Percentiles rank a stretch among this genome's conserved stretches.
phyloP scores from a whole-genome alignment of 345 rosid species.

The Aquilaria sinensis region DNA sequence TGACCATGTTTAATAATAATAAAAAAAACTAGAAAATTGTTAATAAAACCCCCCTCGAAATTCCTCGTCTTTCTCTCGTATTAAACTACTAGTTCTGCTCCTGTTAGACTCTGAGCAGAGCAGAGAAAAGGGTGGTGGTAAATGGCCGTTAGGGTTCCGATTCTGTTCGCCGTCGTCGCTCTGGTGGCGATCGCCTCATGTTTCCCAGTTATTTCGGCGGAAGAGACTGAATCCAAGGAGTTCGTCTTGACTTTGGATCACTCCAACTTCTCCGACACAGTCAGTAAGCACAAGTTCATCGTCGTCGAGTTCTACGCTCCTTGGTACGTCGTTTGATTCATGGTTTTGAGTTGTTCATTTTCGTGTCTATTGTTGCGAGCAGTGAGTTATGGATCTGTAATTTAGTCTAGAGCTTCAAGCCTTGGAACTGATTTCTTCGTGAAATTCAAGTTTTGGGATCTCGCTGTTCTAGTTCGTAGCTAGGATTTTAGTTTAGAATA shows the following conservation, averaged over 20 bases:
- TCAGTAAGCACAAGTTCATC: constrained; percentile 72
- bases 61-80: not conserved
- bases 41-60: not conserved
- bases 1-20: not conserved
- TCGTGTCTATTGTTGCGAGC: not conserved
- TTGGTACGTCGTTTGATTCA: constrained; percentile 38
- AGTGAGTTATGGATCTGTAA: too few species aligned
- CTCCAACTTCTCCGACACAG: constrained; percentile 78
- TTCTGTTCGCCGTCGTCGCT: constrained; percentile 26
- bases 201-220: constrained; percentile 31
- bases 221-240: constrained; percentile 51
- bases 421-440: not conserved
- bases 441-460: too few species aligned
- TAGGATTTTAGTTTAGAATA: too few species aligned
- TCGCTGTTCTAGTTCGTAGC: too few species aligned
- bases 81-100: constrained; percentile 5
- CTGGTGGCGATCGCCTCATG: constrained; percentile 26
- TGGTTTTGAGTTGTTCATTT: not conserved
- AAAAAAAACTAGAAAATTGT: not conserved
- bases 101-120: constrained; percentile 7
- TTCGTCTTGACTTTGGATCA: constrained; percentile 77
- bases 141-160: constrained; percentile 39
- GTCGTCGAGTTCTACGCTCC: constrained; percentile 98
- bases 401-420: too few species aligned
- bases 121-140: not conserved